Base-by-base conservation (phyloP, 306 rosid species). In the Citrullus amarus region DNA sequence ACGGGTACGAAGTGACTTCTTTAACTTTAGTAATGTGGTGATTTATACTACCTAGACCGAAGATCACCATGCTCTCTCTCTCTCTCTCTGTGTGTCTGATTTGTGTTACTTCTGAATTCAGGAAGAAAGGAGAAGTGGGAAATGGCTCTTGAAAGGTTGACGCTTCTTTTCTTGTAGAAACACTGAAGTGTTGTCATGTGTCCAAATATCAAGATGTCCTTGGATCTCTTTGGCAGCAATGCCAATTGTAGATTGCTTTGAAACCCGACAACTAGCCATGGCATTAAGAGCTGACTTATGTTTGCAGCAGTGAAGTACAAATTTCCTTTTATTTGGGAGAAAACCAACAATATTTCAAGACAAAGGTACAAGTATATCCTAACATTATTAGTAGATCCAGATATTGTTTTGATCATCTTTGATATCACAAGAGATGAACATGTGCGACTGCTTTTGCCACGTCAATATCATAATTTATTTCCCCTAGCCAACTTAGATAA, bases 111-210 rank as follows among this genome's bases (percentile, higher is more conserved):
- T 39, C 71, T 77, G 53, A 75, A 84, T 81, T 79, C 88, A 94
- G 98, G 93, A 85, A 78, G 96, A 89, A 76, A 81, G 70, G 81
- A 82, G 55, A 76, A 89, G 57, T 59, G 90, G 90, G 86, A 86
- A 78, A 81, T 79, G 71, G 69, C 79, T 53, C 81, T 82, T 77
- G 85, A 34, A 39, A 84, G 80, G 73, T 74, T 61, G 80, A 75
- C 25, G 11, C 11, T 70, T 71, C 57, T 70, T 70, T 25, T 25
- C 78, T 34, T 63, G 50, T 36, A 36, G 57, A 9, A 41, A 17
- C 48, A 30, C n/a, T 15, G 61, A 73, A 28, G 60, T 63, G 70
- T 62, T 32, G 30, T 9, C 58, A 46, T 46, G 76, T 25, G 39
- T 25, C 55, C 17, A 43, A 6, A 20, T 44, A 10, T 69, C 36